Evolutionary conservation across 352 stramenopile species (phyloP), one percentile per base, ranked within the genome.

Genomic region (Phytophthora cactorum): DNA sequence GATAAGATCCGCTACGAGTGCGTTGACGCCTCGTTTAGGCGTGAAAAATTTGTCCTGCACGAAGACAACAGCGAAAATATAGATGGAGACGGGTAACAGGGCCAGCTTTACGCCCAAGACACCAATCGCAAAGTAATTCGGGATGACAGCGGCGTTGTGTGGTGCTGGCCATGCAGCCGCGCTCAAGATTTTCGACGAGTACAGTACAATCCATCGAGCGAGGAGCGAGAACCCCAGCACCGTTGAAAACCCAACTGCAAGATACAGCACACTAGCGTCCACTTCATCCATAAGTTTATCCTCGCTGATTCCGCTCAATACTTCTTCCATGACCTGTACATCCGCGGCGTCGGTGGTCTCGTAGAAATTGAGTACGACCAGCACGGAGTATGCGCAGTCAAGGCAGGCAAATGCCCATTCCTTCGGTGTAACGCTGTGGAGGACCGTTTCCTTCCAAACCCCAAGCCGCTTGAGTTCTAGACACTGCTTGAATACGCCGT

Each of bases 321-420:
- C 36, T 28, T 4, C 28, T 17, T 22, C 34, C 50, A 60, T 57
- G 2, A 58, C 29, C 17, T 74, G 69, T 17, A 70, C 6, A 14
- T 53, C 34, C 5, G 60, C 38, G 28, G 47, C 51, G 4, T 44
- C 29, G 3, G 49, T 45, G 5, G 59, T 74, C 54, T 74, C 65
- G 45, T 71, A 77, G 22, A 68, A 71, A 34, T 75, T 75, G 29
- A 75, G 68, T 44, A 75, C 51, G 25, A 71, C 62, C 12, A 68
- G 43, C 10, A 71, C 51, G 4, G 58, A 52, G 31, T 70, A 68
- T 14, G 45, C 29, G 51, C 55, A 65, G 44, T 75, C 62, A 43
- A 75, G 39, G 1, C 29, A 27, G 5, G 57, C 68, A 28, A 61
- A 68, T 15, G 10, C 29, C 69, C 69, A 77, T 28, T 77, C 64